Percentiles rank a stretch among this genome's conserved stretches.
phyloP scores from a whole-genome alignment of 1,139 yeast species.

The Magnusiomyces tetraspermus region DNA sequence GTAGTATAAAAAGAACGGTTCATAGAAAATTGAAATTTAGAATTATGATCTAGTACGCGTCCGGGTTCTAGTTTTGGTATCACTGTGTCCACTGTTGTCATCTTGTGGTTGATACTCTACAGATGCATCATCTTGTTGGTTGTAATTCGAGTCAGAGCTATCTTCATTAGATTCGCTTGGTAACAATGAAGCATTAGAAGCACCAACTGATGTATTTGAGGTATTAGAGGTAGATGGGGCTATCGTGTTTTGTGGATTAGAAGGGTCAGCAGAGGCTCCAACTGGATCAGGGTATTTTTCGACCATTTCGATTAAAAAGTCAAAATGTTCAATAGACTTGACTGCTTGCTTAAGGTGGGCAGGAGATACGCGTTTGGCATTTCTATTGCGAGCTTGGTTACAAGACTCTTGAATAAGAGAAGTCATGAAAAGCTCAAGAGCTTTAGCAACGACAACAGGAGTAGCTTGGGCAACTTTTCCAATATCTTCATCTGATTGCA shows the following conservation, averaged over 20 bases:
- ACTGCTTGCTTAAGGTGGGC: conserved; percentile 80
- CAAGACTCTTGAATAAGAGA: conserved; percentile 79
- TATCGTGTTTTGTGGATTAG: background rate
- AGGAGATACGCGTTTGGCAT: conserved; percentile 75
- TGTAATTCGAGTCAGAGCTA: background rate
- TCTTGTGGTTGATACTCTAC: background rate
- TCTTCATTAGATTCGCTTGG: background rate
- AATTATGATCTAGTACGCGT: background rate
- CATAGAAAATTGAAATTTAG: background rate
- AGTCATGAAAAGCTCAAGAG: conserved; percentile 85
- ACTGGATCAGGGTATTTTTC: conserved; percentile 45
- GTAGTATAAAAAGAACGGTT: background rate
- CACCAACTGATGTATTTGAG: background rate
- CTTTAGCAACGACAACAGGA: conserved; percentile 92
- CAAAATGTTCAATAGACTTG: conserved; percentile 79
- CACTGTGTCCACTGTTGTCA: background rate
- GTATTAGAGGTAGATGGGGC: background rate
- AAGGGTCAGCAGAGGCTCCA: background rate
- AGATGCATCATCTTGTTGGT: background rate
- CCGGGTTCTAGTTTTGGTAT: background rate
- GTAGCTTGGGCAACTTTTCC: conserved; percentile 99
- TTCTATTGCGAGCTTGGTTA: conserved; percentile 63
- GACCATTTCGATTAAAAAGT: conserved; percentile 70
- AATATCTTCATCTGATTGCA: conserved; percentile 97
- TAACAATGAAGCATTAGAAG: too few relatives aligned